A percentile compares a stretch with the other conserved stretches of the same genome.
These are phyloP conservation scores for Betula pendula DNA, from an alignment of 306 rosid genomes.

Conservation along the genomic window DNA sequence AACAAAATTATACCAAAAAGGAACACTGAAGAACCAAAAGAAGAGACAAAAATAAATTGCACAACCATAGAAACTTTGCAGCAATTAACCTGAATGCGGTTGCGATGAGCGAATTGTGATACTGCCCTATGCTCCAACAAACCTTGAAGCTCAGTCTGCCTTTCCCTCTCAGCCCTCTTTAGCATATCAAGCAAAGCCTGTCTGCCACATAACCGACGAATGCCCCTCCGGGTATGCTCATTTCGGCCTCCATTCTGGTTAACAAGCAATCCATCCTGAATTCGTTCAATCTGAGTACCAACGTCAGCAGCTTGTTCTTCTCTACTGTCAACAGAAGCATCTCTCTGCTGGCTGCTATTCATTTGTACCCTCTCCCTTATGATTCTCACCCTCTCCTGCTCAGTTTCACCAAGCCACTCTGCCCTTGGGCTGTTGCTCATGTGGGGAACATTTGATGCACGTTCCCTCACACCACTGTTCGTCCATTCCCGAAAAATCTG, in stretches of 20 bases:
- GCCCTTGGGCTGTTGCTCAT: conserved; percentile 54
- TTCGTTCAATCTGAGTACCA: conserved; percentile 54
- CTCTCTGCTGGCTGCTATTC: conserved; percentile 75
- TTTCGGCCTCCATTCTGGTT: conserved; percentile 64
- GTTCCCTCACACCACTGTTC: conserved; percentile 64
- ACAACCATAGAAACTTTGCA: conserved; percentile 5
- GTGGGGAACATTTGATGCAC: conserved; percentile 46
- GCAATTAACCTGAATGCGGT: conserved; percentile 88
- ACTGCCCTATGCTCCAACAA: conserved; percentile 70
- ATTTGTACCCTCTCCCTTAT: conserved; percentile 82
- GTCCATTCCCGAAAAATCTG: conserved; percentile 90
- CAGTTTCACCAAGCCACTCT: conserved; percentile 78
- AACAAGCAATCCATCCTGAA: conserved; percentile 59
- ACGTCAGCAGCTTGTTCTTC: conserved; percentile 65
- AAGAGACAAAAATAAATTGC: conserved; percentile 7
- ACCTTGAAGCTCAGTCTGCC: conserved; percentile 71
- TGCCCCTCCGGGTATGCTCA: conserved; percentile 66
- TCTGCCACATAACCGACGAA: conserved; percentile 81
- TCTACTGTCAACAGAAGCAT: conserved; percentile 51
- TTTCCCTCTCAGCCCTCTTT: conserved; percentile 75
- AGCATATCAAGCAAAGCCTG: conserved; percentile 93
- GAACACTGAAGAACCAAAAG: conserved; percentile 1
- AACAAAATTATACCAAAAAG: not conserved
- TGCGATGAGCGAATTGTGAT: conserved; percentile 87
- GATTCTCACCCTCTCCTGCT: conserved; percentile 84